phyloP scores from a whole-genome alignment of 2,329 filamentous ascomycete species.

The Colletotrichum eremochloae region DNA sequence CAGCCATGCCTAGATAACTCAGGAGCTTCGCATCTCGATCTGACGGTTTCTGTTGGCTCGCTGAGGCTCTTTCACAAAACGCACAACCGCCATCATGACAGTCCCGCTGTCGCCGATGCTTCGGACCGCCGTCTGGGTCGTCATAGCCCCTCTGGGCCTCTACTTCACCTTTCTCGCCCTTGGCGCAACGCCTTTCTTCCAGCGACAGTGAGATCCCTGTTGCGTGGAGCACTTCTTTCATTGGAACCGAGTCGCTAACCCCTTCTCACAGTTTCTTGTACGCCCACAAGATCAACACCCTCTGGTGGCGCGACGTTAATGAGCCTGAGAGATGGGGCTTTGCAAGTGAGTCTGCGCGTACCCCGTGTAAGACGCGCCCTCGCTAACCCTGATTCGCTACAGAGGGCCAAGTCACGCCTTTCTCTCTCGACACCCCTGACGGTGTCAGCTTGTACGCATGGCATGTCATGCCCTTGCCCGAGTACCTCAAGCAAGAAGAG shows the following conservation, averaged over 20 bases:
- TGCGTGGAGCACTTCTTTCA: not conserved
- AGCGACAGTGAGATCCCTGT: slow-evolving; percentile 78
- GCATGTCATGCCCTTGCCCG: slow-evolving; percentile 86
- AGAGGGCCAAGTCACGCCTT: slow-evolving; percentile 92
- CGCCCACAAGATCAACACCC: slow-evolving; percentile 81
- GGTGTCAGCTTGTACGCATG: slow-evolving; percentile 86
- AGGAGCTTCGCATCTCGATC: slow-evolving; percentile 5
- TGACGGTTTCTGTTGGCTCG: no score
- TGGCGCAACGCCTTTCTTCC: slow-evolving; percentile 77
- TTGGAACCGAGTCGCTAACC: not conserved
- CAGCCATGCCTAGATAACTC: slow-evolving; percentile 32
- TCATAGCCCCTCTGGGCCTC: slow-evolving; percentile 71
- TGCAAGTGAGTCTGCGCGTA: slow-evolving; percentile 69
- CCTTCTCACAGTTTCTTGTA: slow-evolving; percentile 79
- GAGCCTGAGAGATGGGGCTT: slow-evolving; percentile 89
- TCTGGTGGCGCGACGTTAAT: slow-evolving; percentile 79
- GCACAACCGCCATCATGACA: slow-evolving; percentile 45
- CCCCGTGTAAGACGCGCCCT: not conserved
- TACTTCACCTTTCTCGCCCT: slow-evolving; percentile 77
- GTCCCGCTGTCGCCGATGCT: slow-evolving; percentile 50
- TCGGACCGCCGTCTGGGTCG: slow-evolving; percentile 62
- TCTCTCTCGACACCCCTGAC: slow-evolving; percentile 81
- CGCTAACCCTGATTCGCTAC: slow-evolving; percentile 22
- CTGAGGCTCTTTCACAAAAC: no score
- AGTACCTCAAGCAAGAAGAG: slow-evolving; percentile 80